Evolutionary conservation across 1,284 basidiomycete genomes (phyloP), one percentile per base, ranked within the genome.

Genomic region (Boletus smithii): DNA sequence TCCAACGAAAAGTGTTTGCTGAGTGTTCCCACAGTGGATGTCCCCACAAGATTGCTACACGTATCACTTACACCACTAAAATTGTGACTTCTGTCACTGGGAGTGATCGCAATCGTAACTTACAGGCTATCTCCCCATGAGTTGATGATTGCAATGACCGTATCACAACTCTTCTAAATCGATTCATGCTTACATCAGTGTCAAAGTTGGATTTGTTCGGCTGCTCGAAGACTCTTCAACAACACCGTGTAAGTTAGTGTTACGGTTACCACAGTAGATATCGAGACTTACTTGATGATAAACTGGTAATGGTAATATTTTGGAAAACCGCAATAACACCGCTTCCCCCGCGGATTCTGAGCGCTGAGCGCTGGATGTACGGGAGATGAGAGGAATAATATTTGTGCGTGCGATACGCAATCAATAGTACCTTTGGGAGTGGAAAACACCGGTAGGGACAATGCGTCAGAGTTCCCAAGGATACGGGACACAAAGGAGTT

Each of bases 311-410:
- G 18, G 18, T 3, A n/a, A 41, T 30, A 10, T 27, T 26, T 29
- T 26, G 23, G 17, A 30, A 29, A 22, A 31, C 40, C 45, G 42
- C 45, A 30, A 30, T 42, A 48, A 45, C 41, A 36, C 56, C 58
- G 14, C 32, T 23, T 39, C 32, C 31, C 40, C 57, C 48, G 44
- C 46, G 33, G 48, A 29, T 44, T 44, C 32, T 17, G 26, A 30
- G 10, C 9, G 22, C 9, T 40, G 33, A 22, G 30, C n/a, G 30
- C 13, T 10, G n/a, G 14, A 31, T 39, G 17, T 10, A 34, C 26
- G 24, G n/a, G 43, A 34, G 16, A 11, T 11, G 20, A 32, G 33
- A 42, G 26, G 17, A 26, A 42, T n/a, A n/a, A n/a, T n/a, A n/a
- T n/a, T n/a, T n/a, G n/a, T n/a, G n/a, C n/a, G 36, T 44, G 39